Evolutionary conservation across 1,284 basidiomycete genomes (phyloP).

Genomic region (Tetrapyrgos nigripes): DNA sequence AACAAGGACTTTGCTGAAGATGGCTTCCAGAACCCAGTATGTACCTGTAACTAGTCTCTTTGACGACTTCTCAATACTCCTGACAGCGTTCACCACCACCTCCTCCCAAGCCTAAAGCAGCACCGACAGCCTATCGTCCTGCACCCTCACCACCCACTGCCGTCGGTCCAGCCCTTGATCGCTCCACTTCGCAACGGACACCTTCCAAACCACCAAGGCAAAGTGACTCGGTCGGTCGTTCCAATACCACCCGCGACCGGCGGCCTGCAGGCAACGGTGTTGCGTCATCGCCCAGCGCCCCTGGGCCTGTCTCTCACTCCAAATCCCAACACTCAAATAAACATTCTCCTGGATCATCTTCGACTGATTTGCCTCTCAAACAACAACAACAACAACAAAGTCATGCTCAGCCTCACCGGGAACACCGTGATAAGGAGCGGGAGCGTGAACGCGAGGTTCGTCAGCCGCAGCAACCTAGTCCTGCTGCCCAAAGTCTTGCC

Average conservation of each 20-base stretch:
- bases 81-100: slow-evolving; percentile 40
- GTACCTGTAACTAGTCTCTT: slow-evolving; percentile 28
- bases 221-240: slow-evolving; percentile 59
- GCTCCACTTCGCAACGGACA: slow-evolving; percentile 77
- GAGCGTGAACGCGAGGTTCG: slow-evolving; percentile 43
- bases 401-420: slow-evolving; percentile 22
- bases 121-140: slow-evolving; percentile 65
- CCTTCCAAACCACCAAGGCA: slow-evolving; percentile 58
- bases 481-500: slow-evolving; percentile 63
- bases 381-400: slow-evolving; percentile 23
- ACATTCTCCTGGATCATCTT: slow-evolving; percentile 58
- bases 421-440: slow-evolving; percentile 23
- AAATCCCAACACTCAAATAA: slow-evolving; percentile 45
- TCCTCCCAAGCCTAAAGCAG: slow-evolving; percentile 51
- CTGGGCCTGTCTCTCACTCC: slow-evolving; percentile 25
- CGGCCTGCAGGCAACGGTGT: slow-evolving; percentile 22
- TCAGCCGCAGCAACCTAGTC: slow-evolving; percentile 52
- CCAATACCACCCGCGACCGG: slow-evolving; percentile 68
- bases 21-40: slow-evolving; percentile 57
- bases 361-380: slow-evolving; percentile 61
- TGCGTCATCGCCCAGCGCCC: slow-evolving; percentile 33
- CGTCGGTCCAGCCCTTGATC: slow-evolving; percentile 68
- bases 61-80: slow-evolving; percentile 8
- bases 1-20: slow-evolving; percentile 40
- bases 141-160: slow-evolving; percentile 70